Evolutionary conservation across 495 filamentous ascomycete genomes (phyloP), one percentile per base, ranked within the genome.

Genomic region (Xylaria bambusicola): DNA sequence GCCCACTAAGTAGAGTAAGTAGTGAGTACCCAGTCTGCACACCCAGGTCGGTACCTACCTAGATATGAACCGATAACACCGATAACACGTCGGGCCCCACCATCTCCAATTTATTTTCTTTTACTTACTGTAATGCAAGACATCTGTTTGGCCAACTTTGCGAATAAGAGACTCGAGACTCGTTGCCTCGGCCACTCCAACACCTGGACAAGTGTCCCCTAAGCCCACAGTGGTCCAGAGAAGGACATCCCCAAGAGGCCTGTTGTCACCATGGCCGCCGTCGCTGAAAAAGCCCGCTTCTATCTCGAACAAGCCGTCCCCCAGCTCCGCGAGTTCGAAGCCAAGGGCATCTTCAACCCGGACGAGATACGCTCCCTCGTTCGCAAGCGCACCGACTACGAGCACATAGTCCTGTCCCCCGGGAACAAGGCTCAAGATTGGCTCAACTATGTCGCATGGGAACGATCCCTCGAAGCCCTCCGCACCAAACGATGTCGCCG

Each of bases 241-340:
- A 26, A 26, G 5, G 9, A 47, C 24, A 6, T 33, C 29, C 10
- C 15, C 33, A 23, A 51, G 35, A 40, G 23, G 10, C 35, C 31
- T 13, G 3, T 21, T 58, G 5, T 38, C 24, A 80, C 41, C 51
- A 97, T 97, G 92, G 84, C 91, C 1, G 84, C 83, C 44, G 85
- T 91, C 41, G 89, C 88, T 60, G 95, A 98, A 69, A 98, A 97
- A 75, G 93, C 93, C 17, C 89, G 93, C 26, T 97, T 92, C 75
- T 97, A 88, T 71, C 80, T 98, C 44, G 94, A 98, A 75, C 86
- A 91, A 61, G 89, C 89, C 6, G 90, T 96, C 35, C 90, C 93
- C 6, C 92, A 97, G 71, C 84, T 98, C 36, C 91, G 89, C 49
- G 92, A 96, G 56, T 91, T 89, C 60, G 86, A 93, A 70, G 82